Evolutionary conservation across 352 stramenopile genomes (phyloP), one percentile per base, ranked within the genome.

Genomic region (Phytopythium vexans): DNA sequence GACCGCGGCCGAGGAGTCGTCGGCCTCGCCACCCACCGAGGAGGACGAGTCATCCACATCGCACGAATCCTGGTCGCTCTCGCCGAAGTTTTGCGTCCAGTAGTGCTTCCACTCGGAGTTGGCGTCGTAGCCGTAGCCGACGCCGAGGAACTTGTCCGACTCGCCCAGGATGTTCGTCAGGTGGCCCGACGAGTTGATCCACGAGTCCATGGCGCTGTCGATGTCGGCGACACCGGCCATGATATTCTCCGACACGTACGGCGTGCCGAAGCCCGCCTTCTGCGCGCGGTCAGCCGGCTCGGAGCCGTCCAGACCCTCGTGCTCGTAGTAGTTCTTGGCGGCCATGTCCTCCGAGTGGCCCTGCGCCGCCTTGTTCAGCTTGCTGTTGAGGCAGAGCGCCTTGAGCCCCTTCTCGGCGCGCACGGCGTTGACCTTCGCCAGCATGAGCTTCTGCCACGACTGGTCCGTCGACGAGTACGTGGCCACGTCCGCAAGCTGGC

Each of bases 161-260:
- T 56, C 52, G 43, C 15, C 10, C 49, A 82, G 52, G 10, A 84
- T 55, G 36, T 75, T 81, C 36, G 46, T 62, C 9, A 58, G 52
- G 39, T 72, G 72, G 7, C 54, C 75, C 2, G 57, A 9, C 11
- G 74, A 72, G 50, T 81, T 79, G 50, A 46, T 44, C 73, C 70
- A 84, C 44, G 65, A 63, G 3, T 55, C 63, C 49, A 84, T 75
- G 49, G 81, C 66, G n/a, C 34, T 59, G 15, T 61, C 50, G 6
- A 70, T 65, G 3, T 61, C 56, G 16, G 47, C 46, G 49, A 79
- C 75, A 5, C 75, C 75, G n/a, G 67, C 72, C 34, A 58, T 72
- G 11, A 86, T 68, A 46, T 80, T 72, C 50, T 86, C 75, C 12
- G 62, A 67, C 32, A 75, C 63, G 1, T 12, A 21, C 3, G 38